Evolutionary conservation across 1,284 basidiomycete species (phyloP).

Genomic region (Papiliotrema nemorosa): DNA sequence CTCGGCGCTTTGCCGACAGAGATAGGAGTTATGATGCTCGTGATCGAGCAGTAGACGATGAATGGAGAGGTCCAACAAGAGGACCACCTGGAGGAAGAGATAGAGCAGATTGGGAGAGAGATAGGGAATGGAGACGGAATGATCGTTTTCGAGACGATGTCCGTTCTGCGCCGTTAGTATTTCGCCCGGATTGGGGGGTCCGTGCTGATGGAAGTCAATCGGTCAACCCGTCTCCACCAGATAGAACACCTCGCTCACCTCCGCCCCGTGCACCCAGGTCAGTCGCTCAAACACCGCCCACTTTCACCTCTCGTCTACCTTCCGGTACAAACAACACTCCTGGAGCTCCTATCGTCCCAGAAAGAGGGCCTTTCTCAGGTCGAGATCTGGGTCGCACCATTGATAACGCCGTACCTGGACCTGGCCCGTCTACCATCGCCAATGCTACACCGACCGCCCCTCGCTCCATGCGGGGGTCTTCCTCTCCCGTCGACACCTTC

Average conservation of each 20-base stretch:
- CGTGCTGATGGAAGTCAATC: neutral
- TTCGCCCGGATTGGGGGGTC: neutral
- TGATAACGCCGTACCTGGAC: constrained; percentile 10
- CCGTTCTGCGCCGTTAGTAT: neutral
- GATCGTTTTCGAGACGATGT: constrained; percentile 14
- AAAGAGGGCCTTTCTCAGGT: too few species aligned
- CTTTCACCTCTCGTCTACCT: constrained; percentile 11
- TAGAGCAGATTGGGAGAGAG: constrained; percentile 8
- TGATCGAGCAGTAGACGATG: neutral
- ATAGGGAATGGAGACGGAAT: constrained; percentile 7
- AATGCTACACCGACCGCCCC: constrained; percentile 9
- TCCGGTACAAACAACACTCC: constrained; percentile 5
- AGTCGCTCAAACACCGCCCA: constrained; percentile 12
- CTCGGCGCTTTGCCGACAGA: neutral
- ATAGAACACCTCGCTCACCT: constrained; percentile 14
- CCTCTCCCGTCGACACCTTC: constrained; percentile 24
- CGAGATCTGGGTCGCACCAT: constrained; percentile 2
- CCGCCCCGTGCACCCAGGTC: constrained; percentile 12
- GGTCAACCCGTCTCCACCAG: constrained; percentile 5
- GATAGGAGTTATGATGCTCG: neutral
- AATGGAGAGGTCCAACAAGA: neutral
- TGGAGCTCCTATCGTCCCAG: neutral
- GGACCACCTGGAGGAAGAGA: neutral
- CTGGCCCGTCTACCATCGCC: constrained; percentile 8
- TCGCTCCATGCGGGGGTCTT: constrained; percentile 28